phyloP scores from a whole-genome alignment of 164 flowering plant species.

The Protea cynaroides region DNA sequence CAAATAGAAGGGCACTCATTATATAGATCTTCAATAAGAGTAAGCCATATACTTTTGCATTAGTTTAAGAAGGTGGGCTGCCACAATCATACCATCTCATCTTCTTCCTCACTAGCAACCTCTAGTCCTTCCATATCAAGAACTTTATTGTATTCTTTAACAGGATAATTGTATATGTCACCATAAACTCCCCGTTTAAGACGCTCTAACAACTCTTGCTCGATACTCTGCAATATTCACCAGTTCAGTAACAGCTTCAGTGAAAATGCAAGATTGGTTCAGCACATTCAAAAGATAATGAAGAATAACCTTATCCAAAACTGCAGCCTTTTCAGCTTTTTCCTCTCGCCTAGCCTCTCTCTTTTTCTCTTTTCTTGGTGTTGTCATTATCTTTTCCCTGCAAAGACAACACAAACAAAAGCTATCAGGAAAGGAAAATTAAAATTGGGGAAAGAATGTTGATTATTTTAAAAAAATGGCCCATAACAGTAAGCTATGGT shows the following conservation, averaged over 20 bases:
- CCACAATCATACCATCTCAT: slow-evolving; percentile 39
- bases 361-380: slow-evolving; percentile 68
- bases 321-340: slow-evolving; percentile 82
- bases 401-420: background rate
- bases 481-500: no score
- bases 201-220: slow-evolving; percentile 77
- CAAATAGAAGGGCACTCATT: background rate
- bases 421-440: no score
- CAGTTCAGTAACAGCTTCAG: background rate
- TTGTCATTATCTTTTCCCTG: slow-evolving; percentile 88
- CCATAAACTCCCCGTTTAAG: slow-evolving; percentile 64
- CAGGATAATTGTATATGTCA: slow-evolving; percentile 66
- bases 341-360: slow-evolving; percentile 80
- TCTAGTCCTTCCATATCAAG: slow-evolving; percentile 39
- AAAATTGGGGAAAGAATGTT: no score
- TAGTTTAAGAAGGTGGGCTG: background rate
- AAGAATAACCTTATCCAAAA: slow-evolving; percentile 57
- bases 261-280: background rate
- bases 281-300: background rate
- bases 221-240: slow-evolving; percentile 59
- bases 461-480: no score
- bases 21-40: background rate
- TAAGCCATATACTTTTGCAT: background rate
- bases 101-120: slow-evolving; percentile 31
- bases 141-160: slow-evolving; percentile 32